Conservation (phyloP, 2,329 filamentous ascomycete genomes). For the Exophiala sp. region DNA sequence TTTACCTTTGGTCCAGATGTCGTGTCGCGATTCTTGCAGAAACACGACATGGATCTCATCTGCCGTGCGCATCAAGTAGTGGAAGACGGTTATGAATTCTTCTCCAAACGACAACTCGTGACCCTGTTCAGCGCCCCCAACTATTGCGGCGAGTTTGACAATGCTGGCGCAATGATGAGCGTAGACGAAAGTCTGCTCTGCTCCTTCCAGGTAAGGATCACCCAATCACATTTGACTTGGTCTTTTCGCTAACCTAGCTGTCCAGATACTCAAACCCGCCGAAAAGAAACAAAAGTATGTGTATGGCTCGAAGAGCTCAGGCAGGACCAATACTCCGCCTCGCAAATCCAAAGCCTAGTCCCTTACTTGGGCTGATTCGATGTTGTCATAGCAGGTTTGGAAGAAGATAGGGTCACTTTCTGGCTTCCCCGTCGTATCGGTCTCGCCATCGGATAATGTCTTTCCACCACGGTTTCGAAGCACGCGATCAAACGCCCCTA, state of each 20-base stretch:
- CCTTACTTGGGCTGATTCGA: slow-evolving; percentile 51
- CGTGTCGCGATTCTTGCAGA: slow-evolving; percentile 93
- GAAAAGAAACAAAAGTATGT: slow-evolving; percentile 99
- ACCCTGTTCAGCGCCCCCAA: slow-evolving; percentile 97
- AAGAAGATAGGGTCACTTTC: slow-evolving; percentile 61
- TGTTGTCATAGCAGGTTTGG: slow-evolving; percentile 83
- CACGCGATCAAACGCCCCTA: slow-evolving; percentile 9
- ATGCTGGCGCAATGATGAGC: slow-evolving; percentile 99
- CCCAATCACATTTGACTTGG: slow-evolving; percentile 2
- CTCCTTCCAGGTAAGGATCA: slow-evolving; percentile 80
- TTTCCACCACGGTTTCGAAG: slow-evolving; percentile 11
- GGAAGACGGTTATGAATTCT: slow-evolving; percentile 99
- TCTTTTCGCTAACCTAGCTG: slow-evolving; percentile 14
- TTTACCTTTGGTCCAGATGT: slow-evolving; percentile 98
- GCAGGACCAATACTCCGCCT: slow-evolving; percentile 64
- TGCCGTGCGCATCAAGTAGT: slow-evolving; percentile 98
- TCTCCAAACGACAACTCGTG: slow-evolving; percentile 95
- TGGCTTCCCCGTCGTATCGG: slow-evolving; percentile 19
- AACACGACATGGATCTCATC: slow-evolving; percentile 99
- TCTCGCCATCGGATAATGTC: slow-evolving; percentile 13
- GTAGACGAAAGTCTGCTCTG: slow-evolving; percentile 97
- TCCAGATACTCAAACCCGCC: slow-evolving; percentile 92
- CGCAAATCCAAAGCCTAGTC: slow-evolving; percentile 64
- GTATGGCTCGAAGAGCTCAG: slow-evolving; percentile 63
- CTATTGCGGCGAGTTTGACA: slow-evolving; percentile 99